phyloP scores from a whole-genome alignment of 2,329 filamentous ascomycete species.

The Hypoxylon sp. region DNA sequence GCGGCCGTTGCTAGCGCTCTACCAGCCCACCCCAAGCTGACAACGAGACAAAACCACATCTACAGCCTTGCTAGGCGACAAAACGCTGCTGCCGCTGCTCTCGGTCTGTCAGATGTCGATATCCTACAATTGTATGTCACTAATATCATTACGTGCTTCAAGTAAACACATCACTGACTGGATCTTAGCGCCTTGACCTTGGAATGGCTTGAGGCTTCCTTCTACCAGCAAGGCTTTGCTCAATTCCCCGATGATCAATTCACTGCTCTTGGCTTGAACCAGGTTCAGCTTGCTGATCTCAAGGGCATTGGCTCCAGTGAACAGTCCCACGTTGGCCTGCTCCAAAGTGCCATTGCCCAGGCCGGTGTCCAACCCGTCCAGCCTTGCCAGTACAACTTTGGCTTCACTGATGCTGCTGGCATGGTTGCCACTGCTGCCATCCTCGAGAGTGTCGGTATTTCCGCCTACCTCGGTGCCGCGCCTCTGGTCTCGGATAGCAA shows the following conservation, averaged over 20 bases:
- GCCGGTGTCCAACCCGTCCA: constrained; percentile 76
- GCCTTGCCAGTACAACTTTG: constrained; percentile 81
- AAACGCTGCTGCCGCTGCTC: constrained; percentile 63
- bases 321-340: constrained; percentile 71
- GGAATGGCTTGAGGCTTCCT: constrained; percentile 80
- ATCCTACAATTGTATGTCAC: constrained; percentile 71
- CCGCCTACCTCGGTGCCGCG: constrained; percentile 80
- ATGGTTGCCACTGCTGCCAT: constrained; percentile 80
- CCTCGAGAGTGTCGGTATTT: constrained; percentile 80
- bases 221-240: constrained; percentile 79
- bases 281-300: constrained; percentile 71
- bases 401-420: constrained; percentile 73
- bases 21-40: constrained; percentile 63
- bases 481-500: constrained; percentile 72
- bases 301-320: constrained; percentile 75
- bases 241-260: constrained; percentile 77
- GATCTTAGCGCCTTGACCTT: constrained; percentile 74
- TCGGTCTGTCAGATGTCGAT: constrained; percentile 67
- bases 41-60: constrained; percentile 62
- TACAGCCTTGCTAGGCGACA: constrained; percentile 66
- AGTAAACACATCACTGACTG: constrained; percentile 37
- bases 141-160: background rate
- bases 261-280: constrained; percentile 70
- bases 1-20: constrained; percentile 63
- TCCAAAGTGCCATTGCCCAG: constrained; percentile 73